Evolutionary conservation across 495 filamentous ascomycete species (phyloP), one percentile per base, ranked within the genome.

Genomic region (Penicillium herquei): DNA sequence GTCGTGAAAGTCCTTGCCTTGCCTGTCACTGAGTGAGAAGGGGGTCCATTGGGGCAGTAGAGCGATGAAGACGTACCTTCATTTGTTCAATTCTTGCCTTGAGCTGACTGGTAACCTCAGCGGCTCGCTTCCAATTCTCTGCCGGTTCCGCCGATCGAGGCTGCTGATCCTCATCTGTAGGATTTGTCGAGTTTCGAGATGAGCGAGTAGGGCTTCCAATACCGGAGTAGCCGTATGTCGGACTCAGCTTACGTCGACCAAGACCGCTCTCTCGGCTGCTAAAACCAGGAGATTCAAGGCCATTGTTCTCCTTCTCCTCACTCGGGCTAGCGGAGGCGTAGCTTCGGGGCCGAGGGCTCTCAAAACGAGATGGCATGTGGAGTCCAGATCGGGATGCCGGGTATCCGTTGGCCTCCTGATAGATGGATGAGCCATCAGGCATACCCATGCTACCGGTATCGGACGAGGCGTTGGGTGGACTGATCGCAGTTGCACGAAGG

Each of bases 101-200:
- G 64, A 99, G 73, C 71, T 94, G 91, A 70, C 89, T 97, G 39
- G 95, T 99, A 10, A 99, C 95, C 76, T 99, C 95, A n/a, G 94
- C 94, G 31, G 95, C 95, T 61, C 95, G 77, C 77, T 92, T 95
- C 92, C 94, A 99, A 68, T 91, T 97, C 73, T 97, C 94, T 43
- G 91, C 87, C 11, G 85, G 87, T 42, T 85, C 82, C 12, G 72
- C 61, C 47, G 66, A 62, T 37, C 70, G 57, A 12, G 62, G 64
- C 12, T 68, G 67, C 7, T n/a, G n/a, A n/a, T 78, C 75, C 12
- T 78, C 75, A 11, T 72, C 70, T 17, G 68, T 66, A 30, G 56
- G 58, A 43, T 68, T 70, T 39, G 66, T 52, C 31, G 75, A 77
- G 47, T 61, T 69, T 30, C 71, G 58, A 37, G 65, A 68, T 45